A percentile compares a stretch with the other conserved stretches of the same genome.
These are phyloP conservation scores for Pseudonitzschia pungens DNA, from an alignment of 108 stramenopile genomes.

Conservation along the genomic window DNA sequence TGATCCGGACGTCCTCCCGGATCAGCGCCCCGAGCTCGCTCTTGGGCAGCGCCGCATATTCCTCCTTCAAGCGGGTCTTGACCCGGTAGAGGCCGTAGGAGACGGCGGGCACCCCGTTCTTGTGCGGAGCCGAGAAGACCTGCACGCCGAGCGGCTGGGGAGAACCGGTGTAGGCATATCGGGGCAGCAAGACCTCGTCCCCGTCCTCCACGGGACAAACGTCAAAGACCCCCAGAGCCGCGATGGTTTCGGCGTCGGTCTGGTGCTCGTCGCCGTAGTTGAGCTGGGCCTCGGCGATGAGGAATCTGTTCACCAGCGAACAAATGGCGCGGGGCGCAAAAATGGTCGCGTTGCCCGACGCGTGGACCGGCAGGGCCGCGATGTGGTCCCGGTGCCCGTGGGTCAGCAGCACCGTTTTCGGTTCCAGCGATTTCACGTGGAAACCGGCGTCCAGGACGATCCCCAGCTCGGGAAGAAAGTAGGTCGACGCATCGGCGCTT, in stretches of 20 bases:
- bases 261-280: conserved; percentile 53
- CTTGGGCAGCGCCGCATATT: conserved; percentile 45
- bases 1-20: conserved; percentile 34
- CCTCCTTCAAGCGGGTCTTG: conserved; percentile 44
- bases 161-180: conserved; percentile 34
- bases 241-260: conserved; percentile 47
- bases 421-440: conserved; percentile 45
- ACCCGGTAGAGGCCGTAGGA: conserved; percentile 52
- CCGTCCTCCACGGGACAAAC: conserved; percentile 42
- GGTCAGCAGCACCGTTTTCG: conserved; percentile 51
- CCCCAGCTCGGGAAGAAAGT: conserved; percentile 57
- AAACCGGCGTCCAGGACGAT: conserved; percentile 56
- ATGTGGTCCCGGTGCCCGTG: conserved; percentile 69
- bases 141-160: conserved; percentile 54
- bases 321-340: conserved; percentile 39
- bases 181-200: conserved; percentile 43
- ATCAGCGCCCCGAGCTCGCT: conserved; percentile 43
- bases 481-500: conserved; percentile 53
- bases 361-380: conserved; percentile 52
- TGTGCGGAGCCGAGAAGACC: conserved; percentile 53
- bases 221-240: conserved; percentile 46
- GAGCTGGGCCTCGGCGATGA: conserved; percentile 55
- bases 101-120: conserved; percentile 47
- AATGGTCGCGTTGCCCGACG: conserved; percentile 20
- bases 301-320: conserved; percentile 37